phyloP scores from a whole-genome alignment of 805 yeast species.

The Zygosaccharomyces siamensis region DNA sequence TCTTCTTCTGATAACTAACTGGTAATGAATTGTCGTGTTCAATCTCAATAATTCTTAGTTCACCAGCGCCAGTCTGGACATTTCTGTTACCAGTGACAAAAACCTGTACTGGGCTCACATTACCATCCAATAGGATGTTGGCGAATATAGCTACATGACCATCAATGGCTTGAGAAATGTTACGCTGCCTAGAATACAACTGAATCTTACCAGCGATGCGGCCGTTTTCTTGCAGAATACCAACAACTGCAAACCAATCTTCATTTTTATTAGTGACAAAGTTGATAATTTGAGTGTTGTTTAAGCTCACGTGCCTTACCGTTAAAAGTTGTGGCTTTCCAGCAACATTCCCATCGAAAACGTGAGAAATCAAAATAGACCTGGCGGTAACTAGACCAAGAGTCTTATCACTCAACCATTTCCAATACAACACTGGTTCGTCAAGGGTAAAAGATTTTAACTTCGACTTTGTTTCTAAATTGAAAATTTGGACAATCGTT shows the following conservation, averaged over 20 bases:
- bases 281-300: constrained; percentile 83
- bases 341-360: constrained; percentile 72
- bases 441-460: constrained; percentile 79
- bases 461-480: constrained; percentile 80
- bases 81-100: constrained; percentile 91
- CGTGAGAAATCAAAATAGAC: constrained; percentile 73
- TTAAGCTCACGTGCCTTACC: constrained; percentile 74
- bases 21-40: constrained; percentile 87
- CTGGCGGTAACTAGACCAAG: constrained; percentile 83
- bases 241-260: constrained; percentile 93
- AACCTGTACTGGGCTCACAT: constrained; percentile 68
- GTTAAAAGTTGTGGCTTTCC: constrained; percentile 78
- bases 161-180: constrained; percentile 93
- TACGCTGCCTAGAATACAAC: constrained; percentile 79
- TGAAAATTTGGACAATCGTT: constrained; percentile 90
- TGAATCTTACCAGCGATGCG: constrained; percentile 96
- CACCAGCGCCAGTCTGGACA: constrained; percentile 69
- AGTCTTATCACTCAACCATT: constrained; percentile 71
- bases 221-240: constrained; percentile 90
- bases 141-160: constrained; percentile 96
- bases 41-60: constrained; percentile 88
- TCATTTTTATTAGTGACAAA: constrained; percentile 73
- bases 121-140: constrained; percentile 65
- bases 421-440: constrained; percentile 93
- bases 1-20: constrained; percentile 71